Evolutionary conservation across 106 monocot genomes (phyloP), one percentile per base, ranked within the genome.

Genomic region (Vanilla planifolia): DNA sequence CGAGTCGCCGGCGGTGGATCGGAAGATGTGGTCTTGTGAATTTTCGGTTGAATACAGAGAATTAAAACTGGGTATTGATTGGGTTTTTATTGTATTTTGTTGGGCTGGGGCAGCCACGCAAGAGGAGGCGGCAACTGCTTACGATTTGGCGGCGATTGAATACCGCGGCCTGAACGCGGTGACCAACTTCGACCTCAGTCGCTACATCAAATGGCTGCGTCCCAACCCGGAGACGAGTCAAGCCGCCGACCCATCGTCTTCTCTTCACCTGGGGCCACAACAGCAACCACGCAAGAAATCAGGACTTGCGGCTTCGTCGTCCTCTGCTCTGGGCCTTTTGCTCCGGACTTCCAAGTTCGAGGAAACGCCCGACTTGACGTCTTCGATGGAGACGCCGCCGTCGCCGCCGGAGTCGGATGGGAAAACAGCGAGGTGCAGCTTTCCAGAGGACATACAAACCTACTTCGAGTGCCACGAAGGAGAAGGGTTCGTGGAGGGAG

Each of bases 141-240:
- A 93, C 67, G 93, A 93, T 72, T 85, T 79, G 78, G 93, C 93
- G 10, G 93, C 93, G 1, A 89, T 93, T 40, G 93, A 89, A 63
- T 80, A 93, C 68, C 70, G 93, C 2, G 89, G 93, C 1, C 79
- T 79, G 10, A 89, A 82, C 40, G 93, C 93, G 0, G 82, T 93
- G 17, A 93, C 93, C 34, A 93, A 89, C 67, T 93, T 93, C 61
- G 77, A 80, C 33, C 73, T 89, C 33, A 89, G 82, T 46, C 85
- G 81, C 24, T 93, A 90, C 64, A 59, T 78, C 35, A 73, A 78
- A 33, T 73, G 58, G 75, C 62, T 81, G 8, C 72, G 55, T 0
- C 75, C 75, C 0, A 55, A 63, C 30, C 23, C 45, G 24, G 65
- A 55, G 41, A 14, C 1, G 34, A 33, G 0, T 48, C 21, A 36